Conservation (phyloP, 2,329 filamentous ascomycete species). For the Penicillium sp. region DNA sequence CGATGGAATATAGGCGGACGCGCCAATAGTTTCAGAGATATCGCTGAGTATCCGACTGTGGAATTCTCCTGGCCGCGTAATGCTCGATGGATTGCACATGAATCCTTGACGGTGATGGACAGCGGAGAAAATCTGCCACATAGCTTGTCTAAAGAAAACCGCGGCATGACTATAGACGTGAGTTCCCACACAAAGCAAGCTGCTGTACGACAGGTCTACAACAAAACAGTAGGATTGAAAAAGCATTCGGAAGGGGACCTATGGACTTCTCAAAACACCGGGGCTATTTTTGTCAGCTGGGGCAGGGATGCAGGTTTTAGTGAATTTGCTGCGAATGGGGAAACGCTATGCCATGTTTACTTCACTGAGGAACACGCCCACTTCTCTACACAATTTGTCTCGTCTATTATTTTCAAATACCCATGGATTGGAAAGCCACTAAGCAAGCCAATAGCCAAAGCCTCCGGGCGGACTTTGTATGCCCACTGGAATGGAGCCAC, state of each 20-base stretch:
- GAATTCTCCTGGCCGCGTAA: constrained; percentile 13
- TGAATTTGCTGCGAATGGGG: constrained; percentile 49
- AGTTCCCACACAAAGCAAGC: neutral
- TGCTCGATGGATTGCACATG: constrained; percentile 19
- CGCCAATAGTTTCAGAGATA: constrained; percentile 6
- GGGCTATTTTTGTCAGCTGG: constrained; percentile 48
- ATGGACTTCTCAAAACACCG: constrained; percentile 37
- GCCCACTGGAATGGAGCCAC: constrained; percentile 48
- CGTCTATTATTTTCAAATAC: constrained; percentile 53
- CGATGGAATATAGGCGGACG: constrained; percentile 49
- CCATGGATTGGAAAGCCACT: constrained; percentile 51
- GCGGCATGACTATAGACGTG: constrained; percentile 4
- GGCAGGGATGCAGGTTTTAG: constrained; percentile 49
- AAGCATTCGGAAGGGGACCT: constrained; percentile 29
- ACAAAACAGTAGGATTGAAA: neutral
- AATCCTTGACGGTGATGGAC: constrained; percentile 37
- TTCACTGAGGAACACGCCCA: constrained; percentile 27
- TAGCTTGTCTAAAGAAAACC: neutral
- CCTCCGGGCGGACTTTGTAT: constrained; percentile 31
- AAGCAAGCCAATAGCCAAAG: constrained; percentile 24
- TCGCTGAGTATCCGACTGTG: neutral
- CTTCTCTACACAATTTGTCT: constrained; percentile 39
- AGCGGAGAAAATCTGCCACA: constrained; percentile 19
- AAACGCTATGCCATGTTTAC: constrained; percentile 52
- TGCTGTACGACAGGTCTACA: neutral